These are phyloP conservation scores for Phaeophleospora eucalypticola DNA, from an alignment of 2,329 filamentous ascomycete species.

Conservation along the genomic window DNA sequence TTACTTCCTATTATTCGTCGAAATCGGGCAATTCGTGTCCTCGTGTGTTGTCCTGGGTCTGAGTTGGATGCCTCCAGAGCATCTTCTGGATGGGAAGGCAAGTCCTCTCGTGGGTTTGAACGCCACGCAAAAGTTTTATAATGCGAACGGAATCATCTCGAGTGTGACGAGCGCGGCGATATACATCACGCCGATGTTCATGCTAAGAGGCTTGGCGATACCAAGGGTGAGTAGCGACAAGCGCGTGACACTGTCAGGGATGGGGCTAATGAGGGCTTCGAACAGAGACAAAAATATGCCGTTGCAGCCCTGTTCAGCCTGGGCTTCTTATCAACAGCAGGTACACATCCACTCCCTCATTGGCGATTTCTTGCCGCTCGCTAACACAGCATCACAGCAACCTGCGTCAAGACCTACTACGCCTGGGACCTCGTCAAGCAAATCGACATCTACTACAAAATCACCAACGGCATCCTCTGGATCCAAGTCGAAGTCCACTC, in stretches of 20 bases:
- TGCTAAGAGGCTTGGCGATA: slow-evolving; percentile 11
- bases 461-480: slow-evolving; percentile 8
- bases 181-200: slow-evolving; percentile 11
- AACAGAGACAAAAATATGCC: slow-evolving; percentile 10
- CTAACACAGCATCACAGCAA: slow-evolving; percentile 8
- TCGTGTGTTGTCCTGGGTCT: slow-evolving; percentile 8
- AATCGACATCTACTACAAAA: slow-evolving; percentile 9
- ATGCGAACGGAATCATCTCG: slow-evolving; percentile 9
- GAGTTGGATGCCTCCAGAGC: slow-evolving; percentile 7
- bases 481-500: slow-evolving; percentile 15
- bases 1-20: slow-evolving; percentile 9
- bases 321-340: slow-evolving; percentile 13
- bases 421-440: slow-evolving; percentile 11
- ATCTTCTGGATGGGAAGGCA: slow-evolving; percentile 3
- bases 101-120: slow-evolving; percentile 1
- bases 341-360: not conserved
- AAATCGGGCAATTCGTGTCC: slow-evolving; percentile 5
- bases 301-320: slow-evolving; percentile 12
- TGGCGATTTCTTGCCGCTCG: too few species aligned
- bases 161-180: slow-evolving; percentile 9
- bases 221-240: slow-evolving; percentile 2
- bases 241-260: too few species aligned
- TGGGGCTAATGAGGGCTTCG: not conserved
- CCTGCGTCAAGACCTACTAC: slow-evolving; percentile 15
- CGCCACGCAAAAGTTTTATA: slow-evolving; percentile 11